Evolutionary conservation across 2,329 filamentous ascomycete genomes (phyloP).

Genomic region (Septoria petroselini): DNA sequence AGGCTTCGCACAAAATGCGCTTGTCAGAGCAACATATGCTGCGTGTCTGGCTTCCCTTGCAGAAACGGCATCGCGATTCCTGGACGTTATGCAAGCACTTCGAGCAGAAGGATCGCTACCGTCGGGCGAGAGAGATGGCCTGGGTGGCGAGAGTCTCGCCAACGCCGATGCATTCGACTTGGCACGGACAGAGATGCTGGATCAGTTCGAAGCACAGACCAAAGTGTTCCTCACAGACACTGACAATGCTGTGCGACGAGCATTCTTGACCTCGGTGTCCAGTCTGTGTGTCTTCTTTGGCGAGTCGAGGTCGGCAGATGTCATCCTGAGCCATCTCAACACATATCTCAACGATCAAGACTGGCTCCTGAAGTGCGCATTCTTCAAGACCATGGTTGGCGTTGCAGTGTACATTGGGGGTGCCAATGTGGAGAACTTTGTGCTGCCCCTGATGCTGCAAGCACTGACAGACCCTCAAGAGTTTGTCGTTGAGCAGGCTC

Average conservation of each 20-base stretch:
- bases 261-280: constrained; percentile 87
- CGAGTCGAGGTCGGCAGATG: constrained; percentile 85
- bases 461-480: constrained; percentile 90
- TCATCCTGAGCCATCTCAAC: constrained; percentile 93
- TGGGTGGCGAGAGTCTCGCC: constrained; percentile 66
- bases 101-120: constrained; percentile 78
- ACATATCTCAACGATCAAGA: constrained; percentile 95
- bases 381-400: constrained; percentile 92
- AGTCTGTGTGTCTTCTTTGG: constrained; percentile 94
- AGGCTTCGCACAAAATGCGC: constrained; percentile 49
- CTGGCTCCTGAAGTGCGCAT: constrained; percentile 94
- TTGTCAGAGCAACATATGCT: constrained; percentile 88
- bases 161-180: constrained; percentile 70
- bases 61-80: constrained; percentile 75
- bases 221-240: constrained; percentile 85
- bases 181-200: constrained; percentile 76
- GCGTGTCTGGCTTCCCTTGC: constrained; percentile 87
- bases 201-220: constrained; percentile 81
- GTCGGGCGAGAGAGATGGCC: constrained; percentile 74
- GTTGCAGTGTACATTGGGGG: constrained; percentile 88
- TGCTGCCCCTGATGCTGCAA: constrained; percentile 91
- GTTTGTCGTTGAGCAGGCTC: constrained; percentile 84
- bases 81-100: constrained; percentile 87
- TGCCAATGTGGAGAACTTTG: constrained; percentile 88
- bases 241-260: constrained; percentile 80